Base-by-base conservation (phyloP, 805 yeast genomes). In the Starmerella vaccinii region DNA sequence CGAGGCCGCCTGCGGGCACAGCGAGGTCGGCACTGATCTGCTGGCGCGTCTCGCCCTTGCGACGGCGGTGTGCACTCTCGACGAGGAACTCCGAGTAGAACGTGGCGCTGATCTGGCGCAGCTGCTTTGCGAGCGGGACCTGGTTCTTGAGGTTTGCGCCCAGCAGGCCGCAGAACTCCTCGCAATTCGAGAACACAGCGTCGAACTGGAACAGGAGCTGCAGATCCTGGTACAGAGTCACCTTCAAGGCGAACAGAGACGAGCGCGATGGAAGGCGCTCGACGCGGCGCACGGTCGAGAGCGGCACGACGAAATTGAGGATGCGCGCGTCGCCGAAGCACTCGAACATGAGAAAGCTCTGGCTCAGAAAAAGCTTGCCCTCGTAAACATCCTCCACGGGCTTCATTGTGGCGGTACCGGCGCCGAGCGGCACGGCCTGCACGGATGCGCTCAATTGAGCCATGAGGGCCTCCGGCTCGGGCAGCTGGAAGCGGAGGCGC, bases 71-170 rank as follows among this genome's bases (percentile, higher is more conserved):
- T 4, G 62, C 47, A 15, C 59, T 51, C 35, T 81, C 72, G 44
- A 89, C 67, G 34, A 84, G 69, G 61, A 80, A 90, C 64, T 90
- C 97, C 0, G 97, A 89, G 65, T 88, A 90, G 50, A 90, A 76
- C 0, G 88, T 71, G 32, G 73, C 73, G 23, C 86, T 68, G 58
- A 87, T 78, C 22, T 75, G 78, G 52, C 90, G 69, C 46, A 61
- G 40, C 30, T 73, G 70, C 49, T 76, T 73, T 10, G 86, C 81
- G 53, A 78, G 74, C 2, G 77, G 71, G 23, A 84, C 69, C 60
- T 85, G 87, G 35, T 75, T 72, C 59, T 75, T 79, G 57, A 88
- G 69, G 33, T 77, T 72, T 6, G 72, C 66, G 61, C 82, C 84
- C 56, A 90, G 69, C 29, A 69, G 71, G 34, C 77, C 80, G 42